phyloP scores from a whole-genome alignment of 2,329 filamentous ascomycete genomes.

The Fusarium equiseti region DNA sequence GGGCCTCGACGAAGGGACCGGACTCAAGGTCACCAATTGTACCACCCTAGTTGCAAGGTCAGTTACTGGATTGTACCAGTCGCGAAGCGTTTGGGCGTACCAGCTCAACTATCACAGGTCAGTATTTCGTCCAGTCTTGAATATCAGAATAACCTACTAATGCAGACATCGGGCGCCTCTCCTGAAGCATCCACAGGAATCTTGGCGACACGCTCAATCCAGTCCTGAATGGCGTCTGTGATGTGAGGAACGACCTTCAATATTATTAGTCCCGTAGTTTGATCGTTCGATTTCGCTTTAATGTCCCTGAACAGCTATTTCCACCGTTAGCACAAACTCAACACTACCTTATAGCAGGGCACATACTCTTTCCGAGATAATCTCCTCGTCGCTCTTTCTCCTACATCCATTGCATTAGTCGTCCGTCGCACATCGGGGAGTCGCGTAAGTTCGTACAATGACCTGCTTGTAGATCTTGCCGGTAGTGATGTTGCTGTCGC shows the following conservation, averaged over 20 bases:
- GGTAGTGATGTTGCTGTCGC: slow-evolving; percentile 96
- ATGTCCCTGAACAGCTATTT: slow-evolving; percentile 30
- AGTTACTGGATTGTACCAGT: background rate
- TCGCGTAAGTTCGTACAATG: slow-evolving; percentile 66
- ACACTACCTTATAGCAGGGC: background rate
- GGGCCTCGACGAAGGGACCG: slow-evolving; percentile 87
- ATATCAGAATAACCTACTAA: slow-evolving; percentile 68
- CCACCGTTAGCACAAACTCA: slow-evolving; percentile 5
- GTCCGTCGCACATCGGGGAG: background rate
- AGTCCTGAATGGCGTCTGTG: slow-evolving; percentile 85
- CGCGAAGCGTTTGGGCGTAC: slow-evolving; percentile 3
- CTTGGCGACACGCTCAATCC: slow-evolving; percentile 87
- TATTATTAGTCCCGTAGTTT: background rate
- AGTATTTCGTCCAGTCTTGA: background rate
- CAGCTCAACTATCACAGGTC: slow-evolving; percentile 23
- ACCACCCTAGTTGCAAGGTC: slow-evolving; percentile 59
- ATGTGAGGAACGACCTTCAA: slow-evolving; percentile 79
- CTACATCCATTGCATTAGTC: slow-evolving; percentile 22
- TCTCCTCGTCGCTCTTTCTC: slow-evolving; percentile 75
- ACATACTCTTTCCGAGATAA: slow-evolving; percentile 39
- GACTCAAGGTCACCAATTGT: slow-evolving; percentile 86
- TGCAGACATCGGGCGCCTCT: slow-evolving; percentile 89
- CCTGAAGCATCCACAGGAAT: slow-evolving; percentile 88
- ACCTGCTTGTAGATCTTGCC: slow-evolving; percentile 96
- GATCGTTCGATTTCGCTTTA: background rate